Evolutionary conservation across 1,284 basidiomycete species (phyloP), one percentile per base, ranked within the genome.

Genomic region (Clitocybe nebularis): DNA sequence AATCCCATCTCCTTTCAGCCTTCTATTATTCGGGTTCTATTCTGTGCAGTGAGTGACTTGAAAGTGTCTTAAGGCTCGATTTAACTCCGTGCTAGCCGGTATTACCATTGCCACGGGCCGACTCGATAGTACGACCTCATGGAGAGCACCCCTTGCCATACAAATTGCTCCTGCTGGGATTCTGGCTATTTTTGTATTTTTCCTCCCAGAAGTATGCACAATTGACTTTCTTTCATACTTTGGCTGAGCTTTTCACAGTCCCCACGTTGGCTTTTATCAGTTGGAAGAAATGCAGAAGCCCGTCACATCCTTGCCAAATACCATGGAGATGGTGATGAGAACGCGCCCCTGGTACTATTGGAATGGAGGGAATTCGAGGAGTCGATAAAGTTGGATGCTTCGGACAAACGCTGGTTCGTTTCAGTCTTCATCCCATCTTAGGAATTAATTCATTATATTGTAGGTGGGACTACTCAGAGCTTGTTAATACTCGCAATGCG

Each of bases 331-430:
- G 71, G 64, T 13, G 66, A 75, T 43, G 59, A 59, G 19, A 65
- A 69, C 47, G 69, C 69, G 44, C 75, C 72, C 43, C 58, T 72
- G 24, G 74, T 73, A n/a, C 55, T 60, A 21, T 64, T 81, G n/a
- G 72, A 82, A 54, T 72, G 71, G 64, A 66, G 63, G 39, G 81
- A 82, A 54, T 75, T 77, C 56, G 68, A 74, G 50, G 75, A 77
- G 48, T 59, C 67, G 4, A 73, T 81, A 42, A 61, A 64, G 26
- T 47, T 72, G 5, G 69, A 78, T 52, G 79, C 73, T 16, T 72
- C 74, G 10, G 79, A 84, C 59, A 82, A 82, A 60, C 65, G 74
- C 41, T 81, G 77, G 77, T 68, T 30, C 21, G 57, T 48, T 25
- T 28, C 25, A 17, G 7, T 23, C 13, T 8, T 9, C 17, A 23